Base-by-base conservation (phyloP, 371 early-diverging fungal genomes). In the Zopfochytrium polystomum region DNA sequence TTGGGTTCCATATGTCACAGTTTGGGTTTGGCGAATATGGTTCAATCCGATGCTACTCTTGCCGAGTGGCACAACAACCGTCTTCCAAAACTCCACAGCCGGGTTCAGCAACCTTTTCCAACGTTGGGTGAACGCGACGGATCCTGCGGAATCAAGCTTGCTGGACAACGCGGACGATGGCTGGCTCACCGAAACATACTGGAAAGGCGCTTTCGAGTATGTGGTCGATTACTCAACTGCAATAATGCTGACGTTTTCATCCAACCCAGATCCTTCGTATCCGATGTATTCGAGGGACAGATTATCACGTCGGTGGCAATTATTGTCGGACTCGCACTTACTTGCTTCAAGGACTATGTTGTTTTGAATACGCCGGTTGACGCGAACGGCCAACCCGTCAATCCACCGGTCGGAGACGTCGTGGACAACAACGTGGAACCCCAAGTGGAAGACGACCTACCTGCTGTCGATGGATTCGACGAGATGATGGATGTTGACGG, bases 281-380 rank as follows among this genome's bases (percentile, higher is more conserved):
- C 85, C 29, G 92, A 93, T 68, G 89, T 91, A 43, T 85, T 92
- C 54, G 92, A 95, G 63, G 95, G 95, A 0, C 88, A 90, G 50
- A 81, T 91, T 31, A 87, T 93, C 45, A 87, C 90, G 1, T 79
- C 85, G 31, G 63, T 86, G 27, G 85, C 88, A 0, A 79, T 95
- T 3, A 72, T 92, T 7, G 73, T 87, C 6, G 92, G 90, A 62
- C 80, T 92, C 11, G 85, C 85, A 0, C 77, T 88, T 3, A 87
- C 91, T 62, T 76, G 89, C 32, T 72, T 93, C 35, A 86, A 90
- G 26, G 95, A 95, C 71, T 93, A 92, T 87, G 85, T 93, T 20
- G 75, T 86, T 22, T 85, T 90, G 56, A 89, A 93, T 62, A 83
- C 88, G 15, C 87, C 86, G 1, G n/a, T 70, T 13, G 68, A 73